These are phyloP conservation scores for Tolypocladium album DNA, from an alignment of 2,329 filamentous ascomycete genomes.

Conservation along the genomic window DNA sequence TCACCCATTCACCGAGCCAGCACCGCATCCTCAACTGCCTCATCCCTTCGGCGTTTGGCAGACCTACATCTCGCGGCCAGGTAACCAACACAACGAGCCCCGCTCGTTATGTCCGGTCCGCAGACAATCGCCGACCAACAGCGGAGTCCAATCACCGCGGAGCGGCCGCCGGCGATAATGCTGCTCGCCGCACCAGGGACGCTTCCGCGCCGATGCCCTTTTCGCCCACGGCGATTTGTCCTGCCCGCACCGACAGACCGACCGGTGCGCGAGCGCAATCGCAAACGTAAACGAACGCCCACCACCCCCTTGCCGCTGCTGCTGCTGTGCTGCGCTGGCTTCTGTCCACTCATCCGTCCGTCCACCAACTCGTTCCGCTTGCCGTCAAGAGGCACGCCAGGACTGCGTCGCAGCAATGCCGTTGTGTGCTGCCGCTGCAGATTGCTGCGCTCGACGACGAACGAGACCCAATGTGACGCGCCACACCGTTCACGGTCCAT, in stretches of 20 bases:
- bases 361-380: neutral
- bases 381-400: neutral
- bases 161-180: constrained; percentile 2
- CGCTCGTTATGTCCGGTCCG: neutral
- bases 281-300: neutral
- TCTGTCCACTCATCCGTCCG: neutral
- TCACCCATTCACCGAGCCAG: neutral
- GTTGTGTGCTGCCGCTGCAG: neutral
- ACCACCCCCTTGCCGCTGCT: neutral
- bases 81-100: neutral
- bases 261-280: neutral
- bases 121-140: neutral
- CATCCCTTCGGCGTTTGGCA: neutral
- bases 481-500: neutral
- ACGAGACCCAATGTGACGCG: neutral
- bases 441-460: neutral
- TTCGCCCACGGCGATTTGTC: constrained; percentile 2
- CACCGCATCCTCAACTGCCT: neutral
- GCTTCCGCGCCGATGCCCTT: neutral
- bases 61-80: neutral
- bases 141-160: neutral
- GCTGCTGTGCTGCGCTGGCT: neutral
- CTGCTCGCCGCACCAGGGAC: neutral
- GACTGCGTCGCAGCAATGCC: neutral
- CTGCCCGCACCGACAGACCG: constrained; percentile 3